Evolutionary conservation across 257 asterid genomes (phyloP).

Genomic region (Handroanthus guayacan): DNA sequence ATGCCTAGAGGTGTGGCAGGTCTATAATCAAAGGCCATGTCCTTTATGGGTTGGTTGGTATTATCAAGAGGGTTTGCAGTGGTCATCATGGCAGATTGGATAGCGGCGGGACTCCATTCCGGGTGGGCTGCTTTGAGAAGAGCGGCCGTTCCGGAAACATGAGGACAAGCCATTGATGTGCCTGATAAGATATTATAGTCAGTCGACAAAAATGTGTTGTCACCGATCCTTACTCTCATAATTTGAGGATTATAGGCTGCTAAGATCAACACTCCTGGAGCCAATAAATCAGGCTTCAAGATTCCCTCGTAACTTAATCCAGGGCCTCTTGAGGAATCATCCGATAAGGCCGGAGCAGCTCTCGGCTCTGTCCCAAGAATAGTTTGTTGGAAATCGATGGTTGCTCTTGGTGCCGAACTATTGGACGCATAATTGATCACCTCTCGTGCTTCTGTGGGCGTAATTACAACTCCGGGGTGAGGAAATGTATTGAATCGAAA

Average conservation of each 20-base stretch:
- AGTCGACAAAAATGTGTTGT: conserved; percentile 24
- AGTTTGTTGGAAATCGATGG: conserved; percentile 46
- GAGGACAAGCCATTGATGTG: conserved; percentile 60
- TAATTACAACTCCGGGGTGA: conserved; percentile 45
- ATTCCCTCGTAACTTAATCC: conserved; percentile 36
- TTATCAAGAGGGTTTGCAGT: conserved; percentile 51
- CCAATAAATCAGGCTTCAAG: conserved; percentile 57
- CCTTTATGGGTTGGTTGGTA: conserved; percentile 39
- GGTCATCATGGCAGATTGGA: conserved; percentile 59
- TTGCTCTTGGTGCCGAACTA: conserved; percentile 33
- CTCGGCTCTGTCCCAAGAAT: conserved; percentile 42
- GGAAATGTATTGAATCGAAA: conserved; percentile 25
- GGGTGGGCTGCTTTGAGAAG: conserved; percentile 55
- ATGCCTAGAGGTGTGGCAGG: conserved; percentile 42
- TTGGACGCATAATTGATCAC: conserved; percentile 33
- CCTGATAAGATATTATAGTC: conserved; percentile 45
- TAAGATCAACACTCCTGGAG: conserved; percentile 48
- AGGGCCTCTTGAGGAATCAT: conserved; percentile 48
- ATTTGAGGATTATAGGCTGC: conserved; percentile 44
- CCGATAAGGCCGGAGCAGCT: conserved; percentile 45
- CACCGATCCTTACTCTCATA: conserved; percentile 23
- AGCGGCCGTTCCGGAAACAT: conserved; percentile 47
- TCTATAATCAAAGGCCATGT: not conserved
- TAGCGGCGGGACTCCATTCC: conserved; percentile 53
- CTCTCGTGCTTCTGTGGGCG: conserved; percentile 7